Evolutionary conservation across 2,329 filamentous ascomycete genomes (phyloP).

Genomic region (Pezizomycotina sp.): DNA sequence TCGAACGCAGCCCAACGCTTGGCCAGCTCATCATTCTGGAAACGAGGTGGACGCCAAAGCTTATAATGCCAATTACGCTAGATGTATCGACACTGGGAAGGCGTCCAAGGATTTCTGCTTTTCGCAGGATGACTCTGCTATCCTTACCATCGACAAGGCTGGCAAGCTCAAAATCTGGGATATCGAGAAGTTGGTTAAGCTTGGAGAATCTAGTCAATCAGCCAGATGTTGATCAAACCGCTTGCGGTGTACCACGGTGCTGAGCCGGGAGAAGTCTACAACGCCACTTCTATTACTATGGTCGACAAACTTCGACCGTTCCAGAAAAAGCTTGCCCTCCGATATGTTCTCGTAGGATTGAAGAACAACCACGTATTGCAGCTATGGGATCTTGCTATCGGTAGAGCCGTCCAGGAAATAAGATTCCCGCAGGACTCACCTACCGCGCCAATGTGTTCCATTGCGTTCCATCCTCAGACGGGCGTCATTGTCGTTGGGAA

Average conservation of each 20-base stretch:
- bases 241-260: constrained; percentile 75
- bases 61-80: constrained; percentile 67
- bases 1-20: constrained; percentile 39
- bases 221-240: constrained; percentile 68
- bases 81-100: constrained; percentile 94
- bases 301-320: constrained; percentile 93
- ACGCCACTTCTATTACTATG: constrained; percentile 89
- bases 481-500: constrained; percentile 92
- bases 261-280: constrained; percentile 78
- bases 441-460: constrained; percentile 92
- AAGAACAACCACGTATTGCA: constrained; percentile 98
- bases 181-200: constrained; percentile 55
- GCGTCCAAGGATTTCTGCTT: constrained; percentile 97
- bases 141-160: constrained; percentile 92
- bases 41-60: constrained; percentile 61
- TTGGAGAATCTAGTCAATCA: constrained; percentile 18
- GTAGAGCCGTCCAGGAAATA: constrained; percentile 91
- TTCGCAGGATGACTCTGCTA: constrained; percentile 85
- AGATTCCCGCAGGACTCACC: constrained; percentile 92
- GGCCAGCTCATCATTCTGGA: constrained; percentile 37
- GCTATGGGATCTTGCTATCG: constrained; percentile 90
- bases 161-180: constrained; percentile 98
- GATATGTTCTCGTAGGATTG: constrained; percentile 94
- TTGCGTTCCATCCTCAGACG: constrained; percentile 80
- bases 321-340: constrained; percentile 70